Base-by-base conservation (phyloP, 1,284 basidiomycete genomes). In the Papiliotrema nemorosa region DNA sequence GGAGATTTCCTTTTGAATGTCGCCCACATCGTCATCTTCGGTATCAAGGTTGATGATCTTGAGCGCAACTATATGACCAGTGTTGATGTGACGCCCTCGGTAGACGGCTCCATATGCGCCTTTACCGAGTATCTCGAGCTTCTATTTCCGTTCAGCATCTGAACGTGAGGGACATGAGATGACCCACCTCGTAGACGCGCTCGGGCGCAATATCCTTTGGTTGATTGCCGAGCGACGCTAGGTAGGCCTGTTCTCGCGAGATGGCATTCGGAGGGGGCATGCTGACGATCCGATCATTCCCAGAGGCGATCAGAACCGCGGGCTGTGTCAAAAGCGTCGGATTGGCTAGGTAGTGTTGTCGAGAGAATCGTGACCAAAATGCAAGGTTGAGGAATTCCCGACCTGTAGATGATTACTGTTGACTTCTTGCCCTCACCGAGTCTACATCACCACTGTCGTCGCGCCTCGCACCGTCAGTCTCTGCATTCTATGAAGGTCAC, bases 41-140 rank as follows among this genome's bases (percentile, higher is more conserved):
- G 89, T 96, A 76, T 98, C 96, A 57, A 98, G 85, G 72, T 98
- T 91, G 78, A 98, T 97, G 69, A 98, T 94, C 78, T 98, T 97
- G 76, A 97, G 84, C 14, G 91, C 93, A 16, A 97, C 90, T 44
- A 91, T 80, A 48, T 90, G 87, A 16, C 89, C 87, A 0, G 88
- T 85, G 1, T 85, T 81, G 39, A 88, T 79, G 62, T 96, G 88
- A 50, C 85, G 77, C n/a, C 89, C 92, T 69, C 88, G 90, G 78
- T 93, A 89, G n/a, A 97, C 92, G 7, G 90, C 90, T 44, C 92
- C 92, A 75, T 93, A 96, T 5, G 90, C 89, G 55, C 92, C 92
- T 75, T 90, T 92, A n/a, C 92, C 92, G 35, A 89, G 80, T 33
- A 86, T 84, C 66, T 90, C 86, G 21, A 87, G 79, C 68, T 84